Evolutionary conservation across 495 filamentous ascomycete species (phyloP).

Genomic region (Neurospora tetrasperma): DNA sequence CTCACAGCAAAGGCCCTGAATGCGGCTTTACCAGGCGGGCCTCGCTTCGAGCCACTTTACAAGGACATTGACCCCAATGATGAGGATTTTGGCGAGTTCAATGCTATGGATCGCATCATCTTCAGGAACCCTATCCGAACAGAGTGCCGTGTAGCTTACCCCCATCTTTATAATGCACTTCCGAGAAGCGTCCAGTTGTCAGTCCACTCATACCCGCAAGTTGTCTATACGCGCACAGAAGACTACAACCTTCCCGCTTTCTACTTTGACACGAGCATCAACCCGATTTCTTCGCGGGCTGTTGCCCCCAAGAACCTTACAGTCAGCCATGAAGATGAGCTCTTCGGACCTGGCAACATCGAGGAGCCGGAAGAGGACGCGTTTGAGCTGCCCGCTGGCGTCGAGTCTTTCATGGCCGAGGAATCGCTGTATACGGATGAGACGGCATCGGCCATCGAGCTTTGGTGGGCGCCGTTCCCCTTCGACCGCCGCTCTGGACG

Average conservation of each 20-base stretch:
- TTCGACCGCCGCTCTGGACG: conserved; percentile 95
- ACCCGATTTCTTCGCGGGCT: conserved; percentile 90
- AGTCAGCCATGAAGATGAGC: conserved; percentile 86
- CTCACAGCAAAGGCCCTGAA: conserved; percentile 96
- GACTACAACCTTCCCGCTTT: conserved; percentile 88
- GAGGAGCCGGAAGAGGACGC: conserved; percentile 68
- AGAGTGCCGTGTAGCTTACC: conserved; percentile 90
- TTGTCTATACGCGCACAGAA: conserved; percentile 82
- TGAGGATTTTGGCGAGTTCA: conserved; percentile 99
- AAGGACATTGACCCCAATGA: conserved; percentile 99
- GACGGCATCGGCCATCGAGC: conserved; percentile 80
- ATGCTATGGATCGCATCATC: conserved; percentile 98
- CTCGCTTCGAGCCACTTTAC: conserved; percentile 94
- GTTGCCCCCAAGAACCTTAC: conserved; percentile 94
- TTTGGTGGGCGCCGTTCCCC: conserved; percentile 98
- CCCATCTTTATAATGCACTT: conserved; percentile 91
- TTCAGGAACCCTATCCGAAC: conserved; percentile 93
- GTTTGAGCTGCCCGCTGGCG: conserved; percentile 70
- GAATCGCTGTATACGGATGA: conserved; percentile 86
- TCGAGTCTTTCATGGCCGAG: conserved; percentile 82
- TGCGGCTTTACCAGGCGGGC: conserved; percentile 92
- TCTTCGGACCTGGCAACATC: conserved; percentile 76
- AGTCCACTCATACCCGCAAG: conserved; percentile 89
- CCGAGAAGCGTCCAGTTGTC: conserved; percentile 88
- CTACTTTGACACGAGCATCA: conserved; percentile 96